Evolutionary conservation across 352 stramenopile species (phyloP), one percentile per base, ranked within the genome.

Genomic region (Phytophthora citricola): DNA sequence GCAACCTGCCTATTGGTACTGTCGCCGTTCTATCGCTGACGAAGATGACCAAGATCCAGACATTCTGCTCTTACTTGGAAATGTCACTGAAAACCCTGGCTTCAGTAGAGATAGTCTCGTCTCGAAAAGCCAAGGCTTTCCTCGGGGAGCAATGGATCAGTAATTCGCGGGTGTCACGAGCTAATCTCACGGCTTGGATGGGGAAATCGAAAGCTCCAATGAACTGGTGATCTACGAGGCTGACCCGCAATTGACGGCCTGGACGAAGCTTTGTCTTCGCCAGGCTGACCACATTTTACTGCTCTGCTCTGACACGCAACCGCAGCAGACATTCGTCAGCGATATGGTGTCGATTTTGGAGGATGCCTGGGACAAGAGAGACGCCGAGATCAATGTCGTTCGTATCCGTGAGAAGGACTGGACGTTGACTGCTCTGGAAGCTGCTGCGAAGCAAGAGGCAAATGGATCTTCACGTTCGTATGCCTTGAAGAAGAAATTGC

Each of bases 231-330:
- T 96, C 32, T 95, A 93, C 49, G 87, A 94, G 65, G 87, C 82
- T 6, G 89, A 96, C 52, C 63, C 66, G 22, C 63, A 88, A 17
- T 66, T 94, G 17, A 94, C 83, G 14, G 64, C 74, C 4, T 96
- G 89, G 89, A 95, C 87, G 5, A 89, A 90, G 62, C 65, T 96
- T 3, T 96, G 89, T 41, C 83, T 96, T 52, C 85, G 89, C 0
- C 89, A 96, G 59, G 89, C 89, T 15, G 89, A 96, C 62, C 85
- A 92, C 32, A 91, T 96, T 14, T 68, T 96, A 15, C 62, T 96
- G 24, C 61, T 96, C 3, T 93, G 85, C 64, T 93, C 87, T 5
- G 88, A 96, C 27, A 73, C 72, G 5, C 76, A 92, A 8, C 74
- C 82, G 0, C 75, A 91, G 20, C 80, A 93, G 39, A 60, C 79